Evolutionary conservation across 1,284 basidiomycete species (phyloP).

Genomic region (Moniliophthora roreri): DNA sequence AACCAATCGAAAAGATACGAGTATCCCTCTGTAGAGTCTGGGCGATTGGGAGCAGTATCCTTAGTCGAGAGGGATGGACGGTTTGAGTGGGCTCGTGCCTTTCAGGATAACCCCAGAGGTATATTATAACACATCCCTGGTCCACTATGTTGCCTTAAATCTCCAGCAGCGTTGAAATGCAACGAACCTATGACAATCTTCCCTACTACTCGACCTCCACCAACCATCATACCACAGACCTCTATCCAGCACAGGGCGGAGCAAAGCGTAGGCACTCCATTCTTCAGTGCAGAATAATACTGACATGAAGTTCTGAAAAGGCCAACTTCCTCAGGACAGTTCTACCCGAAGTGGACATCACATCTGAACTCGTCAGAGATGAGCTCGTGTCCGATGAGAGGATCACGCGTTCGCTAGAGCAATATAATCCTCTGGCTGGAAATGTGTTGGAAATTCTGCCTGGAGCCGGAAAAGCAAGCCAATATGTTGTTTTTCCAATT

Average conservation of each 20-base stretch:
- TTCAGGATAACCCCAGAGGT: conserved; percentile 25
- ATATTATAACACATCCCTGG: conserved; percentile 12
- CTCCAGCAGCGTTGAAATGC: conserved; percentile 5
- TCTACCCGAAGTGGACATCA: conserved; percentile 70
- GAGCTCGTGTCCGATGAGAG: conserved; percentile 48
- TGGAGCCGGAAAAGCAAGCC: conserved; percentile 26
- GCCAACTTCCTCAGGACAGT: conserved; percentile 66
- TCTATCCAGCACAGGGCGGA: conserved; percentile 50
- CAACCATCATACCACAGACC: conserved; percentile 27
- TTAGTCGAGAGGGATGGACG: conserved; percentile 42
- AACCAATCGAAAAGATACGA: conserved; percentile 26
- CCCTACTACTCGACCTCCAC: conserved; percentile 50
- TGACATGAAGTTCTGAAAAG: conserved; percentile 32
- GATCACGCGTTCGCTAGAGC: conserved; percentile 29
- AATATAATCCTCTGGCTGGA: conserved; percentile 57
- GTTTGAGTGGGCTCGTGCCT: conserved; percentile 54
- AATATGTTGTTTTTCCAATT: conserved; percentile 57
- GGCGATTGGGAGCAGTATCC: conserved; percentile 52
- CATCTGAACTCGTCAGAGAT: conserved; percentile 58
- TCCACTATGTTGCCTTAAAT: not conserved
- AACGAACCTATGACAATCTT: conserved; percentile 44
- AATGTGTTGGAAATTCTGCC: conserved; percentile 47
- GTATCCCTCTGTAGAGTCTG: conserved; percentile 57
- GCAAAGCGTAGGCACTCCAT: conserved; percentile 53
- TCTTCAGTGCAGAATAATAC: not conserved